Evolutionary conservation across 805 yeast genomes (phyloP).

Genomic region (Sungouiella thailandica): DNA sequence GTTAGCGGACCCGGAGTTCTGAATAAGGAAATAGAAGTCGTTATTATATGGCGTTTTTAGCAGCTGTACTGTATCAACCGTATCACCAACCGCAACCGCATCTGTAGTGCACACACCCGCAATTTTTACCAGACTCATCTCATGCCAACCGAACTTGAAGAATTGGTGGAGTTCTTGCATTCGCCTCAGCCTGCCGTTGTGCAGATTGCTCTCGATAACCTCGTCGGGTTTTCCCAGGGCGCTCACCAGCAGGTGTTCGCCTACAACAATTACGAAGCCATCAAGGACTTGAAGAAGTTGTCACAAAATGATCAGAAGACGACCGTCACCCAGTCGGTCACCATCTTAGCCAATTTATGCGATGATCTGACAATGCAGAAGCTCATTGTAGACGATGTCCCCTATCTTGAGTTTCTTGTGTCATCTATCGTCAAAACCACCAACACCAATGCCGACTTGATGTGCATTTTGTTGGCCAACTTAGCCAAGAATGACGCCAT

Average conservation of each 20-base stretch:
- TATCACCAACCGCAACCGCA: too few species aligned
- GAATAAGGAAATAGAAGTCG: too few species aligned
- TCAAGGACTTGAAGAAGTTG: slow-evolving; percentile 63
- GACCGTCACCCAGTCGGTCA: slow-evolving; percentile 61
- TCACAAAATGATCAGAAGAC: slow-evolving; percentile 50
- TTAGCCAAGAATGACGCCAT: slow-evolving; percentile 74
- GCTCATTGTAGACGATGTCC: slow-evolving; percentile 58
- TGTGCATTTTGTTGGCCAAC: slow-evolving; percentile 80
- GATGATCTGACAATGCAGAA: slow-evolving; percentile 62
- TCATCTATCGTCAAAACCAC: slow-evolving; percentile 47
- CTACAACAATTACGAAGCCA: slow-evolving; percentile 63
- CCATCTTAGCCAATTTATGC: slow-evolving; percentile 79
- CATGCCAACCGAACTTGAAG: slow-evolving; percentile 45
- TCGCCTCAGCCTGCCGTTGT: slow-evolving; percentile 75
- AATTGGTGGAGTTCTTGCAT: slow-evolving; percentile 73
- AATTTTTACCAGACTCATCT: background rate
- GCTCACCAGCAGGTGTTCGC: slow-evolving; percentile 61
- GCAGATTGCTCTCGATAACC: slow-evolving; percentile 77
- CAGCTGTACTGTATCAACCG: too few species aligned
- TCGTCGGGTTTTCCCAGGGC: slow-evolving; percentile 78
- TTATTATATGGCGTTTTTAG: too few species aligned
- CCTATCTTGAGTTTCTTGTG: slow-evolving; percentile 46
- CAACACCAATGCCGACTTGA: slow-evolving; percentile 71
- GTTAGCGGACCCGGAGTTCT: too few species aligned
- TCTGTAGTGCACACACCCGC: too few species aligned